Evolutionary conservation across 345 rosid genomes (phyloP).

Genomic region (Dovyalis caffra): DNA sequence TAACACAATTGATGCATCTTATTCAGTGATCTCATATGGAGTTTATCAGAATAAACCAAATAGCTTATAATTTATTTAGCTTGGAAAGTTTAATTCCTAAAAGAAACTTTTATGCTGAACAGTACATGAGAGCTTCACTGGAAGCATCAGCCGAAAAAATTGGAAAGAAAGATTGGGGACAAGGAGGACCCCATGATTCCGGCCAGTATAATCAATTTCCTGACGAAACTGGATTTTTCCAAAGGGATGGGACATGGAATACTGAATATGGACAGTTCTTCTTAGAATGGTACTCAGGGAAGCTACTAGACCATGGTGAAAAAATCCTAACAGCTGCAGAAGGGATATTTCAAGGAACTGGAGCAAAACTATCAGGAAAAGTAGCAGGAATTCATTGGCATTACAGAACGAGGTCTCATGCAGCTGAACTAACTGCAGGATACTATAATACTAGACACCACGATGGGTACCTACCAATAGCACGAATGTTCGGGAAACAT

Average conservation of each 20-base stretch:
- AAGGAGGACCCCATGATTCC: slow-evolving; percentile 75
- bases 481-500: slow-evolving; percentile 63
- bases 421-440: slow-evolving; percentile 93
- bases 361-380: slow-evolving; percentile 71
- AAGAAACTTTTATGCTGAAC: slow-evolving; percentile 26
- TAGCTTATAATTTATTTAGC: neutral
- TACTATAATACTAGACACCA: slow-evolving; percentile 72
- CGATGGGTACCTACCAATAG: slow-evolving; percentile 81
- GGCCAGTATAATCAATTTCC: slow-evolving; percentile 88
- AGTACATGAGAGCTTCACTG: slow-evolving; percentile 91
- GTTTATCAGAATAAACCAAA: neutral
- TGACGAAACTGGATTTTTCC: slow-evolving; percentile 79
- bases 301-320: slow-evolving; percentile 80
- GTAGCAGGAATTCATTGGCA: slow-evolving; percentile 99
- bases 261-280: slow-evolving; percentile 82
- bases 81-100: slow-evolving; percentile 14
- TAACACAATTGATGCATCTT: neutral
- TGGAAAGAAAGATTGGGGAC: slow-evolving; percentile 75
- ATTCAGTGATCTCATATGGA: neutral
- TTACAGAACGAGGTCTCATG: slow-evolving; percentile 87
- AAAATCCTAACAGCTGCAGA: slow-evolving; percentile 67
- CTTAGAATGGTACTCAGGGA: slow-evolving; percentile 82
- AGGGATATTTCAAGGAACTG: slow-evolving; percentile 64
- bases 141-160: slow-evolving; percentile 72
- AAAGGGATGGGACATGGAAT: slow-evolving; percentile 87